phyloP scores from a whole-genome alignment of 805 yeast genomes.

The Metschnikowia picachoensis region DNA sequence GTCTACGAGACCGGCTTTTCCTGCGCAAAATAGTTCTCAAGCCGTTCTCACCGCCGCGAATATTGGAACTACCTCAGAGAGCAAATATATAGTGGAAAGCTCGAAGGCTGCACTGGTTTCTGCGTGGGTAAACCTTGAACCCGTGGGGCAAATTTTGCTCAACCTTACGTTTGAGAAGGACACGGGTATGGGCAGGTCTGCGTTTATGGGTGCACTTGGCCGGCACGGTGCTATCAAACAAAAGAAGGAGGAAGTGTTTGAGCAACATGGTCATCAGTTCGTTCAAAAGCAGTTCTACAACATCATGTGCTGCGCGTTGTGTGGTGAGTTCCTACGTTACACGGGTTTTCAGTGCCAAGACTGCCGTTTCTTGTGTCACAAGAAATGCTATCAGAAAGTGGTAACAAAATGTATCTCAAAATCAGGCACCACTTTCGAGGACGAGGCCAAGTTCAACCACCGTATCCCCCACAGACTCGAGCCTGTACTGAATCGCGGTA shows the following conservation, averaged over 20 bases:
- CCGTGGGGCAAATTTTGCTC: constrained; percentile 84
- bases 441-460: constrained; percentile 83
- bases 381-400: constrained; percentile 74
- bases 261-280: constrained; percentile 96
- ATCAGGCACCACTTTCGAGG: constrained; percentile 66
- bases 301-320: constrained; percentile 95
- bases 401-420: constrained; percentile 82
- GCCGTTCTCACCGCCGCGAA: neutral
- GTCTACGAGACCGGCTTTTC: constrained; percentile 3
- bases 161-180: constrained; percentile 75
- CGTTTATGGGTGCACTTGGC: constrained; percentile 45
- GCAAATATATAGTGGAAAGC: constrained; percentile 1
- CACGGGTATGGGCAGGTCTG: constrained; percentile 31
- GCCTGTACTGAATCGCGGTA: constrained; percentile 87
- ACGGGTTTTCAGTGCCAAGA: constrained; percentile 86
- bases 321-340: constrained; percentile 91
- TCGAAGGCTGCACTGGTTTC: constrained; percentile 45
- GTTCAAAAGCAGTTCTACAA: constrained; percentile 93
- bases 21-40: constrained; percentile 3
- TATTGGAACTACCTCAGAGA: neutral
- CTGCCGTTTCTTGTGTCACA: constrained; percentile 76
- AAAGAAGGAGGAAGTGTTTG: constrained; percentile 84
- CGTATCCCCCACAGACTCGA: constrained; percentile 96
- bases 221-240: constrained; percentile 99
- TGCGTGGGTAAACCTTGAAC: constrained; percentile 89